Base-by-base conservation (phyloP, 768 basidiomycete genomes). In the Mycena alexandri region DNA sequence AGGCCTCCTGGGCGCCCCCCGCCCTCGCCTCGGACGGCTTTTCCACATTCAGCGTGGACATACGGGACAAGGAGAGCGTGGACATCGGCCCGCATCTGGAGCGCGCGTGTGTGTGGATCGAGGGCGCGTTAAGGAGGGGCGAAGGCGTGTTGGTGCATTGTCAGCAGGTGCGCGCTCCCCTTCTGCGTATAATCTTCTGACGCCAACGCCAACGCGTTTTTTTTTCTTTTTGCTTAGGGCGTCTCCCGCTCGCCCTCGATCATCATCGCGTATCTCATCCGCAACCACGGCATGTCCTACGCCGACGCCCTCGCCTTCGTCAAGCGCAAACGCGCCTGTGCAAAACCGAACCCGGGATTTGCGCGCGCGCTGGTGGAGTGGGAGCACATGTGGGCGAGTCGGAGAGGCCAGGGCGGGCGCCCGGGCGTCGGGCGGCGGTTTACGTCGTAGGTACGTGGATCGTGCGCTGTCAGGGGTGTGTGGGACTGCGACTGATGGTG, bases 251-350 rank as follows among this genome's bases (percentile, higher is more conserved):
- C 88, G 54, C 84, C 91, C 17, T 86, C 92, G 9, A 86, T 94
- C 73, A 88, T 93, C 63, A 92, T 94, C 66, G 92, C 92, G 50
- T 94, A 92, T 80, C 89, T 94, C 74, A 94, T 94, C 71, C 86
- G 89, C 71, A 85, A 88, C 68, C 86, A 87, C 64, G 88, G 86
- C 46, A 91, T 93, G 90, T 82, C 90, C 11, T 93, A 88, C 76
- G 90, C 93, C 67, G 80, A 82, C 50, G 92, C 92, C 0, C 78
- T 83, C 61, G 80, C 87, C 0, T 84, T 89, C 68, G 83, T 92
- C 68, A 86, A 86, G 70, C 85, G 85, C 61, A 87, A 88, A 70
- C 86, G 92, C 21, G 87, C 91, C 5, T 94, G 92, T 73, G 81
- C 89, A 67, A 91, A 92, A 74, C 92, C 92, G 17, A 94, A 94